Evolutionary conservation across 2,329 filamentous ascomycete species (phyloP).

Genomic region (Rutstroemia sp.): DNA sequence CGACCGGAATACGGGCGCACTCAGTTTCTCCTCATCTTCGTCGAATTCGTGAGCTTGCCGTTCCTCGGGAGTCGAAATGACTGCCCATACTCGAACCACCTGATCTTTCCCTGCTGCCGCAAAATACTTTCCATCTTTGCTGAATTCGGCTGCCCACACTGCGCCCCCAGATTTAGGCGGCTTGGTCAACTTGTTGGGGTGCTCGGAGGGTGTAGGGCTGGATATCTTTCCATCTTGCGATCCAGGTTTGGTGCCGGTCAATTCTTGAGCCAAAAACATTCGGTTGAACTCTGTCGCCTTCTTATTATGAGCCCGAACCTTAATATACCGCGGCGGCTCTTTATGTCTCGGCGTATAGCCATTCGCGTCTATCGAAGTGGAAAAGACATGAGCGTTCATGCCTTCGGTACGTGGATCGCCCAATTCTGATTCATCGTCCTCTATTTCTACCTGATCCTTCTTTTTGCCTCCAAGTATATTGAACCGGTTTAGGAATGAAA

Average conservation of each 20-base stretch:
- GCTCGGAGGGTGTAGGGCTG: constrained; percentile 18
- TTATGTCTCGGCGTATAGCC: constrained; percentile 83
- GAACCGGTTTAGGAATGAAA: constrained; percentile 81
- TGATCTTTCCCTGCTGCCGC: constrained; percentile 89
- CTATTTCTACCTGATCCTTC: constrained; percentile 48
- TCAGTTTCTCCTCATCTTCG: constrained; percentile 61
- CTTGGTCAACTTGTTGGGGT: constrained; percentile 21
- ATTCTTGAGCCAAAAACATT: constrained; percentile 85
- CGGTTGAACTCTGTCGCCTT: constrained; percentile 75
- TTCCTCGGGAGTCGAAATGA: constrained; percentile 77
- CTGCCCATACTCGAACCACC: constrained; percentile 79
- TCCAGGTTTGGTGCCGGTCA: constrained; percentile 50
- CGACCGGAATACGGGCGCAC: constrained; percentile 81
- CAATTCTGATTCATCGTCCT: constrained; percentile 59
- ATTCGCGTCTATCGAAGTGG: constrained; percentile 58
- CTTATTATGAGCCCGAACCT: constrained; percentile 74
- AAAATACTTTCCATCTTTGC: constrained; percentile 81
- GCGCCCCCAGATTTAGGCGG: constrained; percentile 44
- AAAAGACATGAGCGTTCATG: constrained; percentile 76
- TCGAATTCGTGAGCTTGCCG: constrained; percentile 66
- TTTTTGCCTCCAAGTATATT: constrained; percentile 70
- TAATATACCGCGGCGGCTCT: constrained; percentile 85
- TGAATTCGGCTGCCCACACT: constrained; percentile 90
- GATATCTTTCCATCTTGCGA: constrained; percentile 27
- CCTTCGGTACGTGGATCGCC: constrained; percentile 66